Percentiles rank a stretch among this genome's conserved stretches.
These are phyloP conservation scores for Dactylellina sp. DNA, from an alignment of 2,329 filamentous ascomycete genomes.

Conservation along the genomic window DNA sequence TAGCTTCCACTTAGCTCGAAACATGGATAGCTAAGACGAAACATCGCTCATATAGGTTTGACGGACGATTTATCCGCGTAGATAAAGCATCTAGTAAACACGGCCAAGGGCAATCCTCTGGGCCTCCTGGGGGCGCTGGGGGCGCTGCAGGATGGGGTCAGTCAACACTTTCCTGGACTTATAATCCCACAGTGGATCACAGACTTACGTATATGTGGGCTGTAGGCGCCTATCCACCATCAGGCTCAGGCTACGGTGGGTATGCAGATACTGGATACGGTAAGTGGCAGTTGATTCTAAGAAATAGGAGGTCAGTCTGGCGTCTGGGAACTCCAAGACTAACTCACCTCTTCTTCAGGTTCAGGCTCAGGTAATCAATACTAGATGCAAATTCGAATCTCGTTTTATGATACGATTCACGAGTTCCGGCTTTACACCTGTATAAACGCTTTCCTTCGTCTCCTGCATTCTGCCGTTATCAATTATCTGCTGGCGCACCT, in stretches of 20 bases:
- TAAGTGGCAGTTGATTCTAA: slow-evolving; percentile 32
- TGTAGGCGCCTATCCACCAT: slow-evolving; percentile 39
- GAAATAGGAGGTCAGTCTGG: slow-evolving; percentile 31
- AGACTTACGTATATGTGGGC: slow-evolving; percentile 55
- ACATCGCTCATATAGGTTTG: slow-evolving; percentile 73
- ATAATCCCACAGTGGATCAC: slow-evolving; percentile 49
- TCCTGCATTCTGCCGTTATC: slow-evolving; percentile 51
- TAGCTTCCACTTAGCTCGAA: slow-evolving; percentile 54
- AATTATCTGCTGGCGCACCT: slow-evolving; percentile 49
- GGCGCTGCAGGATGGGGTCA: slow-evolving; percentile 45
- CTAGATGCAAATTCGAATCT: slow-evolving; percentile 55
- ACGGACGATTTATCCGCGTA: slow-evolving; percentile 92
- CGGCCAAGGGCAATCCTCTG: slow-evolving; percentile 28
- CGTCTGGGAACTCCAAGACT: slow-evolving; percentile 23
- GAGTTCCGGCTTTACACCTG: slow-evolving; percentile 49
- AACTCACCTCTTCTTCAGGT: slow-evolving; percentile 34
- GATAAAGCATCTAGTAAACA: slow-evolving; percentile 66
- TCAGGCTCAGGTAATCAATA: slow-evolving; percentile 36
- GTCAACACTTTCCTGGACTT: slow-evolving; percentile 54
- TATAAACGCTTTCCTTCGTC: slow-evolving; percentile 53
- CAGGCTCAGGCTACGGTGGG: slow-evolving; percentile 14
- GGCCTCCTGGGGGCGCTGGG: slow-evolving; percentile 28
- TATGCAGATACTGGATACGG: slow-evolving; percentile 34
- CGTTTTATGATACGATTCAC: slow-evolving; percentile 56
- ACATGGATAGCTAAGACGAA: slow-evolving; percentile 58